Evolutionary conservation across 306 rosid genomes (phyloP).

Genomic region (Phaseolus lunatus): DNA sequence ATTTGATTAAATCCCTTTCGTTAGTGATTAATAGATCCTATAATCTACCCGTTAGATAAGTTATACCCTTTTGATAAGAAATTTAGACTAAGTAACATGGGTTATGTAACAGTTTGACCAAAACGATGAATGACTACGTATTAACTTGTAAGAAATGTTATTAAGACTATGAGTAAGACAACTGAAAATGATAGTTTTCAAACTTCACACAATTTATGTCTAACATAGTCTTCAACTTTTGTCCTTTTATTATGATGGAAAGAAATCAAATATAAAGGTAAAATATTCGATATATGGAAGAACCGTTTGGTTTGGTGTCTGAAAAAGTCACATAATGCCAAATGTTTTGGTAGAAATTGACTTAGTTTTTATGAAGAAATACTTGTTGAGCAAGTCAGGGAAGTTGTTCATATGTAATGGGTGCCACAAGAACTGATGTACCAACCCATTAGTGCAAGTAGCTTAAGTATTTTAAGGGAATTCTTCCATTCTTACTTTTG

Average conservation of each 20-base stretch:
- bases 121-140: not conserved
- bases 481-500: not conserved
- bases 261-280: not conserved
- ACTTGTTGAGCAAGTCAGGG: not conserved
- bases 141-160: not conserved
- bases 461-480: not conserved
- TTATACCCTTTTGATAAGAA: no score
- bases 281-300: no score
- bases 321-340: not conserved
- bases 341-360: not conserved
- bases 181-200: no score
- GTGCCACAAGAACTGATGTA: not conserved
- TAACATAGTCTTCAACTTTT: slow-evolving; percentile 3
- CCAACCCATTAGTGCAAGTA: slow-evolving; percentile 1
- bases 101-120: not conserved
- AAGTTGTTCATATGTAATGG: not conserved
- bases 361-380: not conserved
- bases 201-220: no score
- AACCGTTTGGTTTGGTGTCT: not conserved
- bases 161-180: not conserved
- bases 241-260: not conserved
- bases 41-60: no score
- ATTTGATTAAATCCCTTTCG: no score
- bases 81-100: no score
- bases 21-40: no score